Evolutionary conservation across 257 asterid genomes (phyloP), one percentile per base, ranked within the genome.

Genomic region (Primulina huaijiensis): DNA sequence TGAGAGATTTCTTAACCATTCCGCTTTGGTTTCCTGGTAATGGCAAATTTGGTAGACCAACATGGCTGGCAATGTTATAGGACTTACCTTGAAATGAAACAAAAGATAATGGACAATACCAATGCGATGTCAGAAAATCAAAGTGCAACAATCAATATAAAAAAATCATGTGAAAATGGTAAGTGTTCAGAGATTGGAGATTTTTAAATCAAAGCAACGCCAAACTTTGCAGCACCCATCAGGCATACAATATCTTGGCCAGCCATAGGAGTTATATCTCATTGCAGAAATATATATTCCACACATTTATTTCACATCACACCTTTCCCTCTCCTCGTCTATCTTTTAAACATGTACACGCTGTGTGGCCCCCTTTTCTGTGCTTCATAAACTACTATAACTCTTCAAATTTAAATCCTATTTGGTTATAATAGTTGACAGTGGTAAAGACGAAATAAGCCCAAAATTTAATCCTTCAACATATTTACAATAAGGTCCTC

Each of bases 1-100:
- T 77, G 35, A 87, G 83, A 73, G 88, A 83, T 71, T 83, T 82
- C 77, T 75, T 61, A 38, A 19, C 73, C 74, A 70, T 77, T 72
- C 82, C 79, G 67, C 29, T 75, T 63, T n/a, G 84, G 77, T 66
- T 81, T 76, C 74, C 75, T 63, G 61, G 74, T 52, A 69, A 70
- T 0, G 75, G 79, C 20, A 75, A 72, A 77, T 38, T 68, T n/a
- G 76, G 75, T 65, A 79, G 68, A 71, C 67, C 53, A 67, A 69
- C 64, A 61, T 72, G 60, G 53, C 73, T 56, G 14, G 76, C 67
- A 66, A 37, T 75, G 64, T 70, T 81, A 19, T 64, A 79, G 63
- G 65, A 60, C 73, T 77, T 81, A 73, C 81, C 89, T 50, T 84
- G 82, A 60, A 69, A 55, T 30, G 64, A 52, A 72, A 62, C 63